Percentiles rank a stretch among this genome's conserved stretches.
Evolutionary conservation across 2,329 filamentous ascomycete species (phyloP).

Genomic region (Aspergillus sp.): DNA sequence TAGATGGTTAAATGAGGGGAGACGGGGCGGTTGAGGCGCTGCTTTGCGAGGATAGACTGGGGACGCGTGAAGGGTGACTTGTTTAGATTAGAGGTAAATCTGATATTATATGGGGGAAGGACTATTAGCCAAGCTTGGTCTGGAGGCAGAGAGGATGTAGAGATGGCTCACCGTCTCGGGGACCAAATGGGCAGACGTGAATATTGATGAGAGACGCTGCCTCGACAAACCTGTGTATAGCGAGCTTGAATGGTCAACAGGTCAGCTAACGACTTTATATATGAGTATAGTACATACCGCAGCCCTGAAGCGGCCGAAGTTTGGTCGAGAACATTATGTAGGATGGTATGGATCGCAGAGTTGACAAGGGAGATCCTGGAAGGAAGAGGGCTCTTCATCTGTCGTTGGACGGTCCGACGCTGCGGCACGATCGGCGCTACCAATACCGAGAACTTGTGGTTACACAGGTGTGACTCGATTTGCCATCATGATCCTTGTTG

Average conservation of each 20-base stretch:
- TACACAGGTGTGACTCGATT: no score
- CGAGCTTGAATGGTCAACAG: not conserved
- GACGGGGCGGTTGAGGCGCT: constrained; percentile 75
- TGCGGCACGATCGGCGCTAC: no score
- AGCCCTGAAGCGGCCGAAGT: not conserved
- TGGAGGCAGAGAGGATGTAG: no score
- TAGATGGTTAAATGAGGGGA: constrained; percentile 82
- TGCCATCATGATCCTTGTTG: not conserved
- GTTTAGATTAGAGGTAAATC: no score
- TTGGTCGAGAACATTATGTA: not conserved
- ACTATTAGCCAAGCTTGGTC: no score
- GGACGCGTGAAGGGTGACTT: no score
- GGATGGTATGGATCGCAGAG: not conserved
- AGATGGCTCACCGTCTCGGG: no score
- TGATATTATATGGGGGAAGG: no score
- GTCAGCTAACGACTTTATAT: not conserved
- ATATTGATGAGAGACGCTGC: no score
- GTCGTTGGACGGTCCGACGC: not conserved
- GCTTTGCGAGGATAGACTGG: constrained; percentile 58
- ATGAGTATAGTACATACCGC: not conserved
- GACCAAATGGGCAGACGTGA: no score
- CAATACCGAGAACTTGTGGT: no score
- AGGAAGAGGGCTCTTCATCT: not conserved
- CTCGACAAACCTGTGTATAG: no score
- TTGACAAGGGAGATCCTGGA: not conserved